Evolutionary conservation across 352 stramenopile genomes (phyloP).

Genomic region (Phytophthora europaea): DNA sequence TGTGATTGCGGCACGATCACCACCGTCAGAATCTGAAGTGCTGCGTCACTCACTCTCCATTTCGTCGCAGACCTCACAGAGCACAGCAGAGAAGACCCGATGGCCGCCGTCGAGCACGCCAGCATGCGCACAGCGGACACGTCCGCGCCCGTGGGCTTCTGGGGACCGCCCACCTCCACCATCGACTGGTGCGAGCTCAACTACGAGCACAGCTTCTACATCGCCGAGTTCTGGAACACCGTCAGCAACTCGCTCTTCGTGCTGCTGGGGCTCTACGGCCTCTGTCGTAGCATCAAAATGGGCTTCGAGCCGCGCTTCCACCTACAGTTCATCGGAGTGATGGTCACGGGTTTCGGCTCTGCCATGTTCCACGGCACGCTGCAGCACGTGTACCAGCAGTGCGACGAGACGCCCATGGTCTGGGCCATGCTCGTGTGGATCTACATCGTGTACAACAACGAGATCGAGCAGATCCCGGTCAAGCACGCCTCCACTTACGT

Average conservation of each 20-base stretch:
- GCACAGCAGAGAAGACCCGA: background rate
- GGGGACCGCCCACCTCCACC: slow-evolving; percentile 76
- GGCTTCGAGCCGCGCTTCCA: slow-evolving; percentile 85
- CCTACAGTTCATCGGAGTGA: slow-evolving; percentile 76
- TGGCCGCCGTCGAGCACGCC: slow-evolving; percentile 24
- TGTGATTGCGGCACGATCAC: background rate
- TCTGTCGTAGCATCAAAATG: slow-evolving; percentile 69
- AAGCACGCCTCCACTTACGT: slow-evolving; percentile 50
- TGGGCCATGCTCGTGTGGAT: slow-evolving; percentile 85
- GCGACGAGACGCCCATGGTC: slow-evolving; percentile 89
- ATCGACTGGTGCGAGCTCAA: slow-evolving; percentile 92
- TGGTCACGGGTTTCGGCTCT: slow-evolving; percentile 85
- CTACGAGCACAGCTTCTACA: slow-evolving; percentile 81
- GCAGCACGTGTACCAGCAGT: slow-evolving; percentile 86
- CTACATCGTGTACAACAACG: slow-evolving; percentile 87
- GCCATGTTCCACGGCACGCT: slow-evolving; percentile 91
- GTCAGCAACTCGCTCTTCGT: slow-evolving; percentile 87
- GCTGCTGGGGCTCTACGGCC: slow-evolving; percentile 76
- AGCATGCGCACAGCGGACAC: slow-evolving; percentile 24
- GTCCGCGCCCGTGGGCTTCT: slow-evolving; percentile 48
- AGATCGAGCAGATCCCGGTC: slow-evolving; percentile 62
- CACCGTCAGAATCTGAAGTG: slow-evolving; percentile 2
- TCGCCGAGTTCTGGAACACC: slow-evolving; percentile 93
- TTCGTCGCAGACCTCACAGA: background rate
- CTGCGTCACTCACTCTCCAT: background rate